These are phyloP conservation scores for Tricholoma flavovirens DNA, from an alignment of 768 basidiomycete species.

Conservation along the genomic window DNA sequence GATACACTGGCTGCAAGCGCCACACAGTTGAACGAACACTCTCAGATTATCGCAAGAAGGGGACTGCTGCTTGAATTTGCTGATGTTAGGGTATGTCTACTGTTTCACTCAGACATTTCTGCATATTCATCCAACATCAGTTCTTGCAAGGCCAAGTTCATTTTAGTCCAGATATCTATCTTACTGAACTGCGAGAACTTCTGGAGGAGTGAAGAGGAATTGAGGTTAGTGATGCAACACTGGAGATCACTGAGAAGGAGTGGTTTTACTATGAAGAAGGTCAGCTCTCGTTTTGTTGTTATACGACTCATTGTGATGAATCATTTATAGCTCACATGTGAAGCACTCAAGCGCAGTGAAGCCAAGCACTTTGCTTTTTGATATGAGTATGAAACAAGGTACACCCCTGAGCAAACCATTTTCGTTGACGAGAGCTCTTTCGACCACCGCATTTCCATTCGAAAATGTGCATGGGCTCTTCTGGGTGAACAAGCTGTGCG, in stretches of 20 bases:
- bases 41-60: no score
- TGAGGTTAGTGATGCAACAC: neutral
- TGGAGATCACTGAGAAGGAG: neutral
- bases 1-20: neutral
- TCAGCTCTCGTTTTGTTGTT: neutral
- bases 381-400: constrained; percentile 6
- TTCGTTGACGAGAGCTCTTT: constrained; percentile 31
- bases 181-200: neutral
- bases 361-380: constrained; percentile 9
- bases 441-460: constrained; percentile 19
- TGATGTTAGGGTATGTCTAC: neutral
- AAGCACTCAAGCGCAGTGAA: constrained; percentile 10
- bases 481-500: constrained; percentile 14
- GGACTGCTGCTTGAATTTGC: neutral
- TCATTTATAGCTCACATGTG: neutral
- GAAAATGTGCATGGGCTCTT: constrained; percentile 22
- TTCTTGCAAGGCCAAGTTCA: neutral
- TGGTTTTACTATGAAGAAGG: neutral
- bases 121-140: neutral
- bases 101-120: neutral
- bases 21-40: no score
- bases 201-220: neutral
- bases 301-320: neutral
- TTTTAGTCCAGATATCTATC: neutral
- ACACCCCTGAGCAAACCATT: constrained; percentile 21